phyloP scores from a whole-genome alignment of 169 alveolate genomes.

The Babesia ovata region DNA sequence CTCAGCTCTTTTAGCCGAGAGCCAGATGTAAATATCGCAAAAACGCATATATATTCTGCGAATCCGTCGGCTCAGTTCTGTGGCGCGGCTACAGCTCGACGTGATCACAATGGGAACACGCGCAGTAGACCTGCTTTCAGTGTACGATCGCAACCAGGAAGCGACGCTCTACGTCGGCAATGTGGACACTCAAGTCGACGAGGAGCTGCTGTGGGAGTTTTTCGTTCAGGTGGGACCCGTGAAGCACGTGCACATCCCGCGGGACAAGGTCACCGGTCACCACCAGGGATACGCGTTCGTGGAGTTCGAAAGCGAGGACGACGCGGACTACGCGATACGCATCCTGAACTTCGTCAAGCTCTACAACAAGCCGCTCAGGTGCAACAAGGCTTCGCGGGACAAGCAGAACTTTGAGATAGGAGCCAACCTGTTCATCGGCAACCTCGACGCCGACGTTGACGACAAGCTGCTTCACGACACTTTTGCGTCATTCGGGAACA shows the following conservation, averaged over 20 bases:
- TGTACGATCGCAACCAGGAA: constrained; percentile 89
- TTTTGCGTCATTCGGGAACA: constrained; percentile 96
- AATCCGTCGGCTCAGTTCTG: too few species aligned
- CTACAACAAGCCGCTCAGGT: constrained; percentile 95
- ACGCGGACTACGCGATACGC: constrained; percentile 97
- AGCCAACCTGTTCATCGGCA: constrained; percentile 98
- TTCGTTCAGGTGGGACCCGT: constrained; percentile 97
- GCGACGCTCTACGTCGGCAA: constrained; percentile 92
- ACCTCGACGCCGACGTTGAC: constrained; percentile 95
- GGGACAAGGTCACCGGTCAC: constrained; percentile 89
- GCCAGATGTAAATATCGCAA: too few species aligned
- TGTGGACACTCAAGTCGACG: constrained; percentile 94
- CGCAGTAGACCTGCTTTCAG: constrained; percentile 81
- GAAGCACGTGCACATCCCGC: constrained; percentile 95
- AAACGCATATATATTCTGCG: too few species aligned
- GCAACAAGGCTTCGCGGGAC: constrained; percentile 97
- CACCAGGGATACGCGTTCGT: constrained; percentile 94
- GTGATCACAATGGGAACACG: constrained; percentile 58
- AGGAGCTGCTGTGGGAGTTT: constrained; percentile 96
- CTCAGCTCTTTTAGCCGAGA: too few species aligned
- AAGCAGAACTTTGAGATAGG: constrained; percentile 95
- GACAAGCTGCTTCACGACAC: constrained; percentile 95
- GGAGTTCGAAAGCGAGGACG: constrained; percentile 95
- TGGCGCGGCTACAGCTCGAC: neutral
- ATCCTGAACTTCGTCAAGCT: constrained; percentile 96